Evolutionary conservation across 352 stramenopile genomes (phyloP), one percentile per base, ranked within the genome.

Genomic region (Globisporangium paddicum): DNA sequence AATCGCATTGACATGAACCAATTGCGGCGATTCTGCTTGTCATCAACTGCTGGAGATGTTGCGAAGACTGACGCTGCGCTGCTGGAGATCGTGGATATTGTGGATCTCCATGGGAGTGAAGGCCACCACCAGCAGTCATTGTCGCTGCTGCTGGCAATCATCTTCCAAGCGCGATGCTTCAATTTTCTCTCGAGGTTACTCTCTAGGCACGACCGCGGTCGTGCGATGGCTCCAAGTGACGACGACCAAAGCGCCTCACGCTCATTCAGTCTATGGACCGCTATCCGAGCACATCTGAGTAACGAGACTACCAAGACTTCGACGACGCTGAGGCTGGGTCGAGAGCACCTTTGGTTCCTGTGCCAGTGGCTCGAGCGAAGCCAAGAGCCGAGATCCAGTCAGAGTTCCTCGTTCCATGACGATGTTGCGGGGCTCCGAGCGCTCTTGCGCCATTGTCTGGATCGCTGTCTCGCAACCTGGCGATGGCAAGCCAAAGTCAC

Each of bases 261-360:
- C 7, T n/a, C n/a, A 10, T 14, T 41, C 18, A 3, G 25, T 50
- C 14, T 62, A 10, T 66, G 52, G 60, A 10, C n/a, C 2, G 23
- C 10, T 2, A 56, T 66, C 18, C 30, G 5, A 21, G 5, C 16
- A 0, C 40, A 25, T 13, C 21, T 49, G 28, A 9, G n/a, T 21
- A n/a, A n/a, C n/a, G 14, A 8, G 2, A 10, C 2, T 37, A 6
- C 26, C 8, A 0, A 25, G 8, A 54, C 10, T 3, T 0, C 28
- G 7, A 41, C 18, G 11, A n/a, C 9, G 21, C 47, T 13, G 25
- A 9, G 30, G 13, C 32, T 77, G 18, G 61, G 64, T n/a, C 48
- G 38, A 2, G 56, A 80, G 16, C 69, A 80, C 26, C 30, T 80
- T 5, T 28, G 44, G 8, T 75, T 73, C 46, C 26, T 80, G 11